Evolutionary conservation across 148 eudicot genomes (phyloP).

Genomic region (Rheum nobile): DNA sequence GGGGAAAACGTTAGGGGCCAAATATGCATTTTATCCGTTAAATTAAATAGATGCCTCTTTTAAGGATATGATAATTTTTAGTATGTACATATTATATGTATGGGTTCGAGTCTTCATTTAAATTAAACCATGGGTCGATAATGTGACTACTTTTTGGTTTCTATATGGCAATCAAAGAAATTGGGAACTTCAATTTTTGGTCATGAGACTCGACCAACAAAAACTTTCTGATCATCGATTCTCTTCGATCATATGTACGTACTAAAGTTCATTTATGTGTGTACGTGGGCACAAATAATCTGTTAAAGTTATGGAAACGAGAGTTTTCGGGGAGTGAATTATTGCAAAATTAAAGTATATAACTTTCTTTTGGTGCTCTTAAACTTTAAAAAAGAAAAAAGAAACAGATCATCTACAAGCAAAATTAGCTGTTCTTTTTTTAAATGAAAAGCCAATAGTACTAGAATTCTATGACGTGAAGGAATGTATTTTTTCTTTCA

Average conservation of each 20-base stretch:
- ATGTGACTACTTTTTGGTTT: too few species aligned
- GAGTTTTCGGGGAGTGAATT: not conserved
- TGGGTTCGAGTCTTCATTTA: too few species aligned
- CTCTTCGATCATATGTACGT: not conserved
- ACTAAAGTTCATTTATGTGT: not conserved
- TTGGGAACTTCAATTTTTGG: too few species aligned
- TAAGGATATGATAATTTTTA: too few species aligned
- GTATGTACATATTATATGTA: too few species aligned
- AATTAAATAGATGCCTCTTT: too few species aligned
- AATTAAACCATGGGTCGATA: too few species aligned
- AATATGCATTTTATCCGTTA: too few species aligned
- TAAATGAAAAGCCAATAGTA: not conserved
- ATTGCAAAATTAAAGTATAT: not conserved
- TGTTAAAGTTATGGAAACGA: not conserved
- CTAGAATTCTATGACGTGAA: constrained; percentile 1
- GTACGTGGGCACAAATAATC: not conserved
- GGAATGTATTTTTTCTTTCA: not conserved
- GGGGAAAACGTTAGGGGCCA: too few species aligned
- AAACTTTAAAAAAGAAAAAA: not conserved
- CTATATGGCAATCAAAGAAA: too few species aligned
- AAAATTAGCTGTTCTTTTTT: not conserved
- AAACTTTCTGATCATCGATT: not conserved
- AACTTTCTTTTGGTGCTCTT: not conserved
- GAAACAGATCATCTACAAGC: not conserved
- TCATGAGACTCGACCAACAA: not conserved